phyloP scores from a whole-genome alignment of 345 rosid species.

The Salix viminalis region DNA sequence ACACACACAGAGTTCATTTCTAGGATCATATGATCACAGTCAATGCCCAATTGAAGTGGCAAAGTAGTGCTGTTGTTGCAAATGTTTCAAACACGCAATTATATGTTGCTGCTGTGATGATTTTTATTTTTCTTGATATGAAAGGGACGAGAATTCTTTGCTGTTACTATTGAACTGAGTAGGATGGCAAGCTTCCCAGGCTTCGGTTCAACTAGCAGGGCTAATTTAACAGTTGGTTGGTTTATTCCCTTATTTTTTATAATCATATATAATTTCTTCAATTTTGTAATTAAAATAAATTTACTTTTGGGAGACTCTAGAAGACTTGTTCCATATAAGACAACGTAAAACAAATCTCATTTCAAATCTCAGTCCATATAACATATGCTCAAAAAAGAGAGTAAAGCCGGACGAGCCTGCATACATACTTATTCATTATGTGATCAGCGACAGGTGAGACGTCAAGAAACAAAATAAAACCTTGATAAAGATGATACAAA shows the following conservation, averaged over 20 bases:
- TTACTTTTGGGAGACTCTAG: background rate
- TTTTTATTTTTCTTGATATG: background rate
- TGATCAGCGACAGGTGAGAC: background rate
- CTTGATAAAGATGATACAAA: conserved; percentile 3
- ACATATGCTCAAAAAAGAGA: background rate
- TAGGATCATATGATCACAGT: background rate
- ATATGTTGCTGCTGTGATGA: background rate
- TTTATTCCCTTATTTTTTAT: too few relatives aligned
- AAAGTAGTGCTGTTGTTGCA: background rate
- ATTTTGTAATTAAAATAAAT: too few relatives aligned
- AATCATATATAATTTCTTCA: too few relatives aligned
- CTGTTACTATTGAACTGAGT: background rate
- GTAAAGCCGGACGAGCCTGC: background rate
- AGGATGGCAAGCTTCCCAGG: background rate
- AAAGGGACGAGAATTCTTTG: background rate
- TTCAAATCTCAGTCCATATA: conserved; percentile 6
- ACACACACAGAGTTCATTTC: background rate
- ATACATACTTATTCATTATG: background rate
- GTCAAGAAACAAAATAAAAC: conserved; percentile 5
- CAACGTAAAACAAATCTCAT: background rate
- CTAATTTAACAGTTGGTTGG: background rate
- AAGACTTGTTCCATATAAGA: background rate
- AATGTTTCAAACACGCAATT: background rate
- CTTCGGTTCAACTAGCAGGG: background rate
- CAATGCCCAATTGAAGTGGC: background rate